These are phyloP conservation scores for Macaranga tanarius DNA, from an alignment of 441 rosid species.

Conservation along the genomic window DNA sequence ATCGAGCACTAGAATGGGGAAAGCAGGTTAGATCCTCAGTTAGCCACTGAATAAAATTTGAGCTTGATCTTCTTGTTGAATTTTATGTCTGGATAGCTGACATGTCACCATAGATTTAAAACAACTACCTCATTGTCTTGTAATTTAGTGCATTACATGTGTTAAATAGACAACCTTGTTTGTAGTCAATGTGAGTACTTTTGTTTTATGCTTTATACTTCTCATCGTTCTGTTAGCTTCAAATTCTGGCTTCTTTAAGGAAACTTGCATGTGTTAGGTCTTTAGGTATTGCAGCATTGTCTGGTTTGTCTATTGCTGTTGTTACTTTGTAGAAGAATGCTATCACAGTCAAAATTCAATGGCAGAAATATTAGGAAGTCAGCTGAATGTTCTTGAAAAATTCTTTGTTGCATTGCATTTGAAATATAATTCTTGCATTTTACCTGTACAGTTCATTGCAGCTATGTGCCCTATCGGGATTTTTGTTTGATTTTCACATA, in stretches of 20 bases:
- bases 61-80: slow-evolving; percentile 28
- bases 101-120: slow-evolving; percentile 17
- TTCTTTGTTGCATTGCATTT: background rate
- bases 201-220: background rate
- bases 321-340: background rate
- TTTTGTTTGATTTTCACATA: slow-evolving; percentile 6
- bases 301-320: slow-evolving; percentile 4
- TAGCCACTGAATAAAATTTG: slow-evolving; percentile 26
- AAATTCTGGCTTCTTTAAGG: background rate
- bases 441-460: background rate
- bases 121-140: slow-evolving; percentile 4
- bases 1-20: slow-evolving; percentile 86
- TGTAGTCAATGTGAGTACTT: background rate
- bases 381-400: background rate
- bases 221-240: background rate
- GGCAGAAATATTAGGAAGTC: background rate
- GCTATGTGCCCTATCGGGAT: slow-evolving; percentile 2
- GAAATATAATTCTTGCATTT: slow-evolving; percentile 3
- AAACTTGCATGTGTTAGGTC: slow-evolving; percentile 6
- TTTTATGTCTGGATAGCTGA: slow-evolving; percentile 25
- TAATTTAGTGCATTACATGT: slow-evolving; percentile 7
- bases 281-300: background rate
- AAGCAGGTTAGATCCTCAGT: slow-evolving; percentile 70
- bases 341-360: background rate
- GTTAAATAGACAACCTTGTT: background rate